Evolutionary conservation across 352 stramenopile species (phyloP).

Genomic region (Phytopythium helicoides): DNA sequence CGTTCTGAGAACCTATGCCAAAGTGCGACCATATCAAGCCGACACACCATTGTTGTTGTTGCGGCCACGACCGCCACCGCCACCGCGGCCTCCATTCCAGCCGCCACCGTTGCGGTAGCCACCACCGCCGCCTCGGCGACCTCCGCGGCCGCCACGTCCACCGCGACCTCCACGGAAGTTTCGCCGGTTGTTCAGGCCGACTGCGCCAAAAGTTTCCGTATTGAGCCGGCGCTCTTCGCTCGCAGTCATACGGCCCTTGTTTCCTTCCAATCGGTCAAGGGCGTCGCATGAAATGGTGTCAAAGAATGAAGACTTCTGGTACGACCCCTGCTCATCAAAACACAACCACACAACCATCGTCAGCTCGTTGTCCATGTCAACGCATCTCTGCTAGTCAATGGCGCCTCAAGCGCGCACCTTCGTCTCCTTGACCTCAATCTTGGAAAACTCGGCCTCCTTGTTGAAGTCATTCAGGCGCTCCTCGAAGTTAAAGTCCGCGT

Average conservation of each 20-base stretch:
- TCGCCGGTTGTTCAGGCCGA: slow-evolving; percentile 83
- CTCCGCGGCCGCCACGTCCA: slow-evolving; percentile 30
- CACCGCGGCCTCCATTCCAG: slow-evolving; percentile 12
- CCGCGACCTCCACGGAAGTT: slow-evolving; percentile 63
- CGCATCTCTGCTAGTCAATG: too few relatives aligned
- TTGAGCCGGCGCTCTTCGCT: slow-evolving; percentile 86
- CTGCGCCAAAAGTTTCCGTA: slow-evolving; percentile 86
- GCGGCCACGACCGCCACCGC: slow-evolving; percentile 14
- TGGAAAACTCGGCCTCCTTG: slow-evolving; percentile 80
- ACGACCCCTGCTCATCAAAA: slow-evolving; percentile 39
- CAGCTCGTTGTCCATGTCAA: too few relatives aligned
- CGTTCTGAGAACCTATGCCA: not conserved
- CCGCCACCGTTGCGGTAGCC: slow-evolving; percentile 34
- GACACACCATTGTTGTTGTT: slow-evolving; percentile 17
- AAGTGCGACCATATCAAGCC: not conserved
- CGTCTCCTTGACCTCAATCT: slow-evolving; percentile 48
- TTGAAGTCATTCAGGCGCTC: slow-evolving; percentile 62
- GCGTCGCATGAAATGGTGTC: slow-evolving; percentile 90
- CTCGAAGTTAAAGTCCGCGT: slow-evolving; percentile 74
- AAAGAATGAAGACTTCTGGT: slow-evolving; percentile 90
- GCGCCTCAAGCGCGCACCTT: too few relatives aligned
- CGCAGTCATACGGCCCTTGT: slow-evolving; percentile 60
- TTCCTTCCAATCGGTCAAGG: slow-evolving; percentile 75
- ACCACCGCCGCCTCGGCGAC: slow-evolving; percentile 32
- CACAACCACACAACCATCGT: not conserved